Evolutionary conservation across 805 yeast species (phyloP).

Genomic region (Maudiozyma serrabonitensis): DNA sequence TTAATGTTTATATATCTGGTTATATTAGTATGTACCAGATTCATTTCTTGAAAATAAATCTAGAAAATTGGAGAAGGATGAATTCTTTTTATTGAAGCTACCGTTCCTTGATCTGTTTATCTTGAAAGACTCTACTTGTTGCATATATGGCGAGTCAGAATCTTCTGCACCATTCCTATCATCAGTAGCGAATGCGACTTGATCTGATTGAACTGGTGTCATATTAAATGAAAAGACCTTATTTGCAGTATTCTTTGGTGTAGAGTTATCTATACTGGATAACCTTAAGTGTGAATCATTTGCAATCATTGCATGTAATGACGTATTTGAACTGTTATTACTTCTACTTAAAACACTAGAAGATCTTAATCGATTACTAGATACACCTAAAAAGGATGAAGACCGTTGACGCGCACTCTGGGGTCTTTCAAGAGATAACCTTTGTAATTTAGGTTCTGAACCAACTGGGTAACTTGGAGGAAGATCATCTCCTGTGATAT

Average conservation of each 20-base stretch:
- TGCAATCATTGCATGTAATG: constrained; percentile 12
- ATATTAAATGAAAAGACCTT: constrained; percentile 23
- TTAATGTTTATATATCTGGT: not conserved
- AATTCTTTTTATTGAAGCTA: constrained; percentile 5
- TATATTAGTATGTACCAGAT: not conserved
- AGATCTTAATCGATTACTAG: constrained; percentile 6
- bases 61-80: constrained; percentile 6
- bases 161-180: not conserved
- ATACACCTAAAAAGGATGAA: constrained; percentile 12
- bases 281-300: constrained; percentile 9
- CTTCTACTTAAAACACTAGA: constrained; percentile 16
- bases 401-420: constrained; percentile 21
- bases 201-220: constrained; percentile 5
- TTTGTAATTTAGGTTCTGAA: not conserved
- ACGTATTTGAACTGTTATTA: constrained; percentile 20
- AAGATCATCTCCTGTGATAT: constrained; percentile 39
- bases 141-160: not conserved
- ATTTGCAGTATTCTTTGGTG: constrained; percentile 13
- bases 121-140: not conserved
- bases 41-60: constrained; percentile 4
- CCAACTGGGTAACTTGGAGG: constrained; percentile 56
- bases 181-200: not conserved
- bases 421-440: constrained; percentile 18
- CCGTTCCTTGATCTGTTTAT: not conserved
- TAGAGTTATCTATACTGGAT: constrained; percentile 2